Conservation (phyloP, 768 basidiomycete genomes). For the Lentinula boryana region DNA sequence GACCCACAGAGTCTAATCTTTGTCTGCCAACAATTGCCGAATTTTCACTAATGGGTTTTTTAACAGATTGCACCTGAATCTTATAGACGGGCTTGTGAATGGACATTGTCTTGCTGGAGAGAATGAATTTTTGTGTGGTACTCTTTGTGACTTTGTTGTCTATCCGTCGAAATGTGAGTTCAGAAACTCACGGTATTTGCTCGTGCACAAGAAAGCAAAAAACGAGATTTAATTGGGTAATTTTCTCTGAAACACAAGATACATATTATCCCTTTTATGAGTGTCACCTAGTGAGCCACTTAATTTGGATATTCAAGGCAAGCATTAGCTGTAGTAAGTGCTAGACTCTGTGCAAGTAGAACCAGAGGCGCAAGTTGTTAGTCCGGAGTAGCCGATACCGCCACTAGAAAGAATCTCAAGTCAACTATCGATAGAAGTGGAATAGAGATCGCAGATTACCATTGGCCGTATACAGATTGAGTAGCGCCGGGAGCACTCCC, state of each 20-base stretch:
- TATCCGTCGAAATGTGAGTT: neutral
- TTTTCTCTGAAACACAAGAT: no score
- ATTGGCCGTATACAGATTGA: conserved; percentile 30
- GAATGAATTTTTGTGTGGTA: no score
- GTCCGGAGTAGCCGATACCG: conserved; percentile 8
- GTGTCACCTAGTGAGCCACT: no score
- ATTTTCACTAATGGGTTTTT: neutral
- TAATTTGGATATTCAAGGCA: neutral
- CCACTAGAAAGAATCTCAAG: neutral
- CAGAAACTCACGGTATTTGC: no score
- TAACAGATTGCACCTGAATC: neutral
- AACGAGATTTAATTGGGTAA: no score
- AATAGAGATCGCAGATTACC: conserved; percentile 14
- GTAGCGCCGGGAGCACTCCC: conserved; percentile 20
- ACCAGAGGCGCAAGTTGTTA: conserved; percentile 5
- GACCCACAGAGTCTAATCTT: conserved; percentile 74
- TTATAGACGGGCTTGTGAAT: neutral
- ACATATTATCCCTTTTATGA: no score
- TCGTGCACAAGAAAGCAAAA: no score
- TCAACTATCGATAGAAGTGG: neutral
- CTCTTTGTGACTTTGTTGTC: no score
- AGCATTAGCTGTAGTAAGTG: conserved; percentile 2
- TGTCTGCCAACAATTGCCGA: no score
- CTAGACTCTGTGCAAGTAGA: neutral
- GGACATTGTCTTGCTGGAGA: no score